These are phyloP conservation scores for Trichophyton benhamiae DNA, from an alignment of 2,329 filamentous ascomycete species.

Conservation along the genomic window DNA sequence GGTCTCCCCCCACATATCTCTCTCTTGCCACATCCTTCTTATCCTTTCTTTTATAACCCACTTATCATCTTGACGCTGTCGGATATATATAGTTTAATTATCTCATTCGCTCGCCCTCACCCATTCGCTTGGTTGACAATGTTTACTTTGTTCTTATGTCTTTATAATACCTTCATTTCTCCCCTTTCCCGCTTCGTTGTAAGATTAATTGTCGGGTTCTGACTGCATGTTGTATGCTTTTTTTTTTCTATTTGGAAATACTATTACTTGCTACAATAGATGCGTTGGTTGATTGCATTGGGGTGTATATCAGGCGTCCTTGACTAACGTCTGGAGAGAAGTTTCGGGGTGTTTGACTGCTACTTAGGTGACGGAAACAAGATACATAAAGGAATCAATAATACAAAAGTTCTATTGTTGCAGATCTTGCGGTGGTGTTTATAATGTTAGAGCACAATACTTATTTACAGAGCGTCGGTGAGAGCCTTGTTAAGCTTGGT, in stretches of 20 bases:
- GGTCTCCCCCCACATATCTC: neutral
- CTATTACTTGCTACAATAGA: neutral
- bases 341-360: neutral
- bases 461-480: constrained; percentile 82
- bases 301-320: neutral
- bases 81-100: constrained; percentile 3
- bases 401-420: constrained; percentile 8
- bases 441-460: neutral
- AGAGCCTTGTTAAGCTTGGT: constrained; percentile 99
- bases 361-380: neutral
- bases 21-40: neutral
- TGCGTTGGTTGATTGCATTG: neutral
- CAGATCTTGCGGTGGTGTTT: constrained; percentile 2
- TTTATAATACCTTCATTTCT: neutral
- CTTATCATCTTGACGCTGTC: neutral
- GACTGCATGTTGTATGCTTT: neutral
- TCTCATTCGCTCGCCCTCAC: neutral
- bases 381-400: constrained; percentile 4
- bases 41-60: neutral
- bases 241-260: neutral
- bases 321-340: neutral
- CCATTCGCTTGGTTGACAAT: neutral
- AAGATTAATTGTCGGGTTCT: neutral
- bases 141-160: neutral
- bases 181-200: neutral